phyloP scores from a whole-genome alignment of 2,329 filamentous ascomycete genomes.

The Pseudogymnoascus sp. region DNA sequence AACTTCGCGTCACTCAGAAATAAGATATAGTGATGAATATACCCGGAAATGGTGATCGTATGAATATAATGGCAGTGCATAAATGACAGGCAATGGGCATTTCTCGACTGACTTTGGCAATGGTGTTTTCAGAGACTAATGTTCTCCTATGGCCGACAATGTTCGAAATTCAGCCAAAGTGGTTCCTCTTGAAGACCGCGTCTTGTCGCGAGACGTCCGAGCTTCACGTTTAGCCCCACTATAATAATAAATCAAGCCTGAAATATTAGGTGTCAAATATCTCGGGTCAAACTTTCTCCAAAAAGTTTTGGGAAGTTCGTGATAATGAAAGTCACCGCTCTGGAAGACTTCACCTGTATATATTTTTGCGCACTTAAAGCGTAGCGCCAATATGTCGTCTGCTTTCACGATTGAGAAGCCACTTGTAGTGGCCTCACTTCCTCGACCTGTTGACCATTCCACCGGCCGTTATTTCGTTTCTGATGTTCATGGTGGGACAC shows the following conservation, averaged over 20 bases:
- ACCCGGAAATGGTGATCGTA: background rate
- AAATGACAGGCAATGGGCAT: background rate
- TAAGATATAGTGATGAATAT: background rate
- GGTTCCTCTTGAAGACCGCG: constrained; percentile 5
- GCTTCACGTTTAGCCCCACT: constrained; percentile 1
- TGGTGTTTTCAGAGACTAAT: background rate
- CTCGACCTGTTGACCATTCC: constrained; percentile 46
- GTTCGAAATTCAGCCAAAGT: constrained; percentile 6
- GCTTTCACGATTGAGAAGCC: constrained; percentile 55
- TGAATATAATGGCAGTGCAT: background rate
- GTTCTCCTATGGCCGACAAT: background rate
- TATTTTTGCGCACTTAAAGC: background rate
- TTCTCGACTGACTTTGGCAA: background rate
- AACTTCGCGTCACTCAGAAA: constrained; percentile 18
- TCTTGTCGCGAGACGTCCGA: constrained; percentile 3
- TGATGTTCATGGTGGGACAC: constrained; percentile 51
- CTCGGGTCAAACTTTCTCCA: constrained; percentile 6
- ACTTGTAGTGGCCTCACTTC: constrained; percentile 53
- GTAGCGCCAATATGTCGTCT: constrained; percentile 23
- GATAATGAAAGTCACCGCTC: constrained; percentile 4
- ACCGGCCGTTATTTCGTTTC: constrained; percentile 46
- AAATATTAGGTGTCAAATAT: background rate
- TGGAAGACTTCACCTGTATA: constrained; percentile 6
- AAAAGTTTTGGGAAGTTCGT: constrained; percentile 9
- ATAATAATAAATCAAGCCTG: background rate